Conservation (phyloP, 176 grass and related monocot species). For the Phyllostachys edulis region DNA sequence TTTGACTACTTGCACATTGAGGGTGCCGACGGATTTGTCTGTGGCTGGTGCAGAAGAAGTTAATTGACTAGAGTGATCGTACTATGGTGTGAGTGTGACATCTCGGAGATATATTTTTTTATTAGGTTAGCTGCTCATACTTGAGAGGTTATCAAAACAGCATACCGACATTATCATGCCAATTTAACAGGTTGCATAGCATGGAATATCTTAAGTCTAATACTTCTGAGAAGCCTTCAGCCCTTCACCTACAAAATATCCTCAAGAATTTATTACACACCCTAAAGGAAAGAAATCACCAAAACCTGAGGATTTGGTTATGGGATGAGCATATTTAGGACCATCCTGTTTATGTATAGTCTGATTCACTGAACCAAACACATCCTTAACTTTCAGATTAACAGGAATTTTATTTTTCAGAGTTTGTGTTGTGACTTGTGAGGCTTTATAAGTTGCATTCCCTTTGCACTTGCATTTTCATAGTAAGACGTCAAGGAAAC, state of each 20-base stretch:
- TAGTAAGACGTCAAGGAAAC: conserved; percentile 25
- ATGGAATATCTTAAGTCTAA: background rate
- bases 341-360: too few species aligned
- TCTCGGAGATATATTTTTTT: background rate
- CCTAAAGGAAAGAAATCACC: background rate
- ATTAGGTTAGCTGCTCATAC: background rate
- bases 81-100: background rate
- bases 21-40: background rate
- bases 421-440: background rate
- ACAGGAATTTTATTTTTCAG: background rate
- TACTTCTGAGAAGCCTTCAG: background rate
- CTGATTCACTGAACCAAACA: too few species aligned
- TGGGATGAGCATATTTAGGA: background rate
- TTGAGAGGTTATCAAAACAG: conserved; percentile 9
- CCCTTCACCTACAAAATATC: background rate
- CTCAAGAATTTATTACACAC: background rate
- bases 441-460: conserved; percentile 14
- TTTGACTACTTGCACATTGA: conserved; percentile 19
- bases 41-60: background rate
- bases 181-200: background rate
- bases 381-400: background rate
- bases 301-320: background rate
- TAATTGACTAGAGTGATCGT: background rate
- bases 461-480: conserved; percentile 22
- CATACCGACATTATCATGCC: background rate